Evolutionary conservation across 176 grass and related monocot genomes (phyloP).

Genomic region (Ensete glaucum): DNA sequence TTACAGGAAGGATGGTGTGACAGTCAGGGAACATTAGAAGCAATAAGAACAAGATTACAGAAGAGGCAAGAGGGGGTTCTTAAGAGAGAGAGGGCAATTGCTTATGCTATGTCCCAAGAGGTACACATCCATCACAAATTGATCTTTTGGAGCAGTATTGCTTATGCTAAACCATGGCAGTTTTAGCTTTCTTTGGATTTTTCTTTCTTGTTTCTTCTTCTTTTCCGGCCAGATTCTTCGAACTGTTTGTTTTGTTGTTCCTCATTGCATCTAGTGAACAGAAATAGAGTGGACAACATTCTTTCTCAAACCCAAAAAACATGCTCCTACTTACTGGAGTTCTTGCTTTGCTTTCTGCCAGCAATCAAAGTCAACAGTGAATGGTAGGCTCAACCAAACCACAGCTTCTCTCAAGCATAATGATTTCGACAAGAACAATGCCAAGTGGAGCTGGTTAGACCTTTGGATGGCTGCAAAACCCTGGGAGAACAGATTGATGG

Average conservation of each 20-base stretch:
- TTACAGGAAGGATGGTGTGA: slow-evolving; percentile 78
- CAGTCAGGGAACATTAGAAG: slow-evolving; percentile 56
- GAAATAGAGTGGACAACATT: too few species aligned
- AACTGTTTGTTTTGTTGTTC: too few species aligned
- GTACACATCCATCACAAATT: slow-evolving; percentile 22
- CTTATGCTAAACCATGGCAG: too few species aligned
- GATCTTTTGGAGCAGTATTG: too few species aligned
- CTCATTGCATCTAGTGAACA: too few species aligned
- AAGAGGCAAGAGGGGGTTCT: slow-evolving; percentile 71
- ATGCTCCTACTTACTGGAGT: too few species aligned
- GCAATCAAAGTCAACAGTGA: slow-evolving; percentile 2
- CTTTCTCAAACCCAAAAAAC: too few species aligned
- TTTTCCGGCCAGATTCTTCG: not conserved
- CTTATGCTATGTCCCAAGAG: slow-evolving; percentile 70
- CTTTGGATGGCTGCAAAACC: slow-evolving; percentile 18
- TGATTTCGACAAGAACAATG: not conserved
- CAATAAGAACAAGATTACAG: slow-evolving; percentile 56
- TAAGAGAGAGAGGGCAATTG: slow-evolving; percentile 61
- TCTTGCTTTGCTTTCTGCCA: not conserved
- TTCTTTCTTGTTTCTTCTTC: not conserved
- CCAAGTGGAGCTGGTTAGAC: slow-evolving; percentile 14
- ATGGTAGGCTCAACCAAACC: not conserved
- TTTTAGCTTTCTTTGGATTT: not conserved
- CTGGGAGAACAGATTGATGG: slow-evolving; percentile 18
- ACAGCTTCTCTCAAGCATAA: not conserved